Conservation (phyloP, 306 rosid genomes). For the Arachis stenosperma region DNA sequence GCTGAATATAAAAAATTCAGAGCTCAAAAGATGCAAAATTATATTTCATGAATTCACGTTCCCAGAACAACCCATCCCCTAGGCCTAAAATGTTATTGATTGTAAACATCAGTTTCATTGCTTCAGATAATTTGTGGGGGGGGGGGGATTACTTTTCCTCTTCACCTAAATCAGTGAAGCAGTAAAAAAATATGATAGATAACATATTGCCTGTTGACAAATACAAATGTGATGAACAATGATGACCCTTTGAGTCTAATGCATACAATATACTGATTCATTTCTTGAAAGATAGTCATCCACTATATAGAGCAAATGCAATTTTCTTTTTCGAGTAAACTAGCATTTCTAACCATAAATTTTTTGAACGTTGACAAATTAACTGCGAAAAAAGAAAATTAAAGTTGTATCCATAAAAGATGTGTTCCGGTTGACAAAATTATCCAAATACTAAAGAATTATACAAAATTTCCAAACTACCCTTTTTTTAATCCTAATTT, state of each 20-base stretch:
- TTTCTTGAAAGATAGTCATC: constrained; percentile 20
- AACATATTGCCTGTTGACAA: background rate
- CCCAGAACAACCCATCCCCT: constrained; percentile 26
- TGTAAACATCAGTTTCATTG: constrained; percentile 9
- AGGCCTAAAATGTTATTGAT: constrained; percentile 28
- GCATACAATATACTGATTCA: background rate
- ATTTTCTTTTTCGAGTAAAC: background rate
- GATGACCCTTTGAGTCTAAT: constrained; percentile 15
- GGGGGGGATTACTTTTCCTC: constrained; percentile 15
- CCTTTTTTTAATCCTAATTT: no score
- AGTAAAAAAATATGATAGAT: constrained; percentile 27
- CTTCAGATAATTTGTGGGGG: constrained; percentile 11
- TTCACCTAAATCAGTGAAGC: constrained; percentile 19
- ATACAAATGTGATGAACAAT: background rate
- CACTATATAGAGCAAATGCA: constrained; percentile 31
- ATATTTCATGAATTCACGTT: constrained; percentile 37
- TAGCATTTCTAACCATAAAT: no score
- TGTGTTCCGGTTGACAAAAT: no score
- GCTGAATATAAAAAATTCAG: constrained; percentile 30
- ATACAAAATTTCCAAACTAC: no score
- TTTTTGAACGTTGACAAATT: no score
- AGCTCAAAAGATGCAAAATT: constrained; percentile 26
- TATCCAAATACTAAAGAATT: no score
- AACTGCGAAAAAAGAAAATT: no score
- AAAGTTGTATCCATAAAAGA: no score